Evolutionary conservation across 495 filamentous ascomycete genomes (phyloP).

Genomic region (Xylaria venustula): DNA sequence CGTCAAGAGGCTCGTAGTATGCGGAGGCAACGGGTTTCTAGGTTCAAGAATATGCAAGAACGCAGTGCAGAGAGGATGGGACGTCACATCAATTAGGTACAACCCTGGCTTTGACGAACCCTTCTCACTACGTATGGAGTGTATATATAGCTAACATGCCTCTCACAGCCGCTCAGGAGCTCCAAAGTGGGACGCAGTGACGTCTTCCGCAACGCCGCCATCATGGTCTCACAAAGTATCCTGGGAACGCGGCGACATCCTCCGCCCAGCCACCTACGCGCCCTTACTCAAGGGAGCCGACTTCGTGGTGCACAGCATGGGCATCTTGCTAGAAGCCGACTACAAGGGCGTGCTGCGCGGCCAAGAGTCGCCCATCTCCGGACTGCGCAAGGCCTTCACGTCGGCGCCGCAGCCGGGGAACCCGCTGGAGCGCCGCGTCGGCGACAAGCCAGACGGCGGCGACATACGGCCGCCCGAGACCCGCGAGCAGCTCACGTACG

Average conservation of each 20-base stretch:
- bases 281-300: conserved; percentile 68
- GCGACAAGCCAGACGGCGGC: conserved; percentile 29
- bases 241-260: conserved; percentile 85
- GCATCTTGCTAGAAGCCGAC: conserved; percentile 95
- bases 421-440: conserved; percentile 49
- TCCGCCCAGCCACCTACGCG: conserved; percentile 75
- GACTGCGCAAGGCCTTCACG: conserved; percentile 75
- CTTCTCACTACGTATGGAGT: not conserved
- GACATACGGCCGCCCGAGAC: conserved; percentile 61
- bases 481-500: conserved; percentile 84
- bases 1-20: conserved; percentile 76
- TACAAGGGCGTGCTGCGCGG: conserved; percentile 92
- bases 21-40: conserved; percentile 93
- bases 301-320: conserved; percentile 88
- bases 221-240: conserved; percentile 76
- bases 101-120: not conserved
- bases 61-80: conserved; percentile 78
- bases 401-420: conserved; percentile 50
- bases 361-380: conserved; percentile 69
- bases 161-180: conserved; percentile 75
- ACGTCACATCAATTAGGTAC: conserved; percentile 85
- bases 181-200: conserved; percentile 76
- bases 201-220: conserved; percentile 70
- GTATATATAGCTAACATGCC: not conserved
- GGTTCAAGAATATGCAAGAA: conserved; percentile 90